Evolutionary conservation across 2,329 filamentous ascomycete species (phyloP).

Genomic region (Trichoderma polysporum): DNA sequence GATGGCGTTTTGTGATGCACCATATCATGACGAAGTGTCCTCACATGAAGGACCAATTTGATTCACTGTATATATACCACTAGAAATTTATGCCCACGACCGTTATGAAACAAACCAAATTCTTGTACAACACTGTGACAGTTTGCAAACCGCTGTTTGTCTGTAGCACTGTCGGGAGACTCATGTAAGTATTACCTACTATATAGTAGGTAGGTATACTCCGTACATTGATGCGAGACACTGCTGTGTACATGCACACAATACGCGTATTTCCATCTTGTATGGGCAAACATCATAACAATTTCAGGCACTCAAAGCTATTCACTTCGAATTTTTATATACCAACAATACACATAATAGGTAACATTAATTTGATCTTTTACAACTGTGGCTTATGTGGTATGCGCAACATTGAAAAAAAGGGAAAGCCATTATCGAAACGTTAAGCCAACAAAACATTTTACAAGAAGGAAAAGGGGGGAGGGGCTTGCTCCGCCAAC

Average conservation of each 20-base stretch:
- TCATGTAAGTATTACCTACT: not conserved
- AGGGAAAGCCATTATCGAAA: constrained; percentile 5
- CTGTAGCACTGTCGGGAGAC: not conserved
- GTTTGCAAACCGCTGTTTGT: not conserved
- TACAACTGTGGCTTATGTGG: constrained; percentile 11
- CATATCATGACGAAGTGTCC: not conserved
- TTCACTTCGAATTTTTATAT: not conserved
- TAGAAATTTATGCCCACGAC: constrained; percentile 8
- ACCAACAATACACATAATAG: constrained; percentile 9
- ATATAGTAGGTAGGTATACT: no score
- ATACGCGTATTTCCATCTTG: no score
- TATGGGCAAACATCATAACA: no score
- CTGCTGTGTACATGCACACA: no score
- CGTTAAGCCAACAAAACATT: not conserved
- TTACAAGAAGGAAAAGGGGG: constrained; percentile 13
- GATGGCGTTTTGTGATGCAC: not conserved
- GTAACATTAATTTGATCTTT: constrained; percentile 19
- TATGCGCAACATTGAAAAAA: constrained; percentile 7
- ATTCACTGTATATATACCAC: constrained; percentile 17
- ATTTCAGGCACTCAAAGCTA: no score
- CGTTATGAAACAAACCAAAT: not conserved
- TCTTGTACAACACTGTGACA: not conserved
- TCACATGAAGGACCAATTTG: not conserved
- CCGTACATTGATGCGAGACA: not conserved
- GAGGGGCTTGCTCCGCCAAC: not conserved